Percentiles rank a stretch among this genome's conserved stretches.
phyloP scores from a whole-genome alignment of 1,284 basidiomycete species.

The Thelephora terrestris region DNA sequence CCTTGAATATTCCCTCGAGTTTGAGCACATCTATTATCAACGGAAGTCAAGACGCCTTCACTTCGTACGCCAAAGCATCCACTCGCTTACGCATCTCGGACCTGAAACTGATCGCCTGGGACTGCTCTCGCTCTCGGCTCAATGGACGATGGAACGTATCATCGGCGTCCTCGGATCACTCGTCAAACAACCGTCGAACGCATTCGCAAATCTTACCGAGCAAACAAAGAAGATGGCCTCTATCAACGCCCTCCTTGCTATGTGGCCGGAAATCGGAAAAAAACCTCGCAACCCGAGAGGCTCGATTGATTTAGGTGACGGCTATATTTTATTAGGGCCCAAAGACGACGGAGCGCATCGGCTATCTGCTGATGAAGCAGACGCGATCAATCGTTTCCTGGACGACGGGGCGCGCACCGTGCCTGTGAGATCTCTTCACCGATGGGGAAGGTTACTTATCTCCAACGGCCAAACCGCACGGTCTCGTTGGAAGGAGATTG shows the following conservation, averaged over 20 bases:
- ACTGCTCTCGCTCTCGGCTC: conserved; percentile 9
- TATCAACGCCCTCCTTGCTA: conserved; percentile 15
- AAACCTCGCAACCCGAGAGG: background rate
- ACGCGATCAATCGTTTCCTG: background rate
- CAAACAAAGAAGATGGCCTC: conserved; percentile 9
- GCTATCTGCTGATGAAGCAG: conserved; percentile 1
- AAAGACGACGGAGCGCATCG: background rate
- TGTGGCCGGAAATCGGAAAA: conserved; percentile 8
- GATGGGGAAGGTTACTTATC: conserved; percentile 10
- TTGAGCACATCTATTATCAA: conserved; percentile 16
- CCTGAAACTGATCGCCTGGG: conserved; percentile 13
- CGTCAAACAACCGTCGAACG: conserved; percentile 15
- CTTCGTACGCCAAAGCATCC: conserved; percentile 16
- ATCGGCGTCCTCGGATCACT: conserved; percentile 18
- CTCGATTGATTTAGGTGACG: conserved; percentile 8
- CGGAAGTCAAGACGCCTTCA: conserved; percentile 14
- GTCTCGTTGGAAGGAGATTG: conserved; percentile 12
- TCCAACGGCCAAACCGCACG: conserved; percentile 11
- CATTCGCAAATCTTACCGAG: conserved; percentile 15
- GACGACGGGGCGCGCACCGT: background rate
- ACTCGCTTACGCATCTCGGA: conserved; percentile 12
- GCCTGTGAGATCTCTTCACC: background rate
- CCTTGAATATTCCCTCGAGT: conserved; percentile 10
- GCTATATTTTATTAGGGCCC: conserved; percentile 7
- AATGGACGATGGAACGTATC: conserved; percentile 17